Percentiles rank a stretch among this genome's conserved stretches.
Conservation (phyloP, 352 stramenopile species). For the Pythium rhizo-oryzae region DNA sequence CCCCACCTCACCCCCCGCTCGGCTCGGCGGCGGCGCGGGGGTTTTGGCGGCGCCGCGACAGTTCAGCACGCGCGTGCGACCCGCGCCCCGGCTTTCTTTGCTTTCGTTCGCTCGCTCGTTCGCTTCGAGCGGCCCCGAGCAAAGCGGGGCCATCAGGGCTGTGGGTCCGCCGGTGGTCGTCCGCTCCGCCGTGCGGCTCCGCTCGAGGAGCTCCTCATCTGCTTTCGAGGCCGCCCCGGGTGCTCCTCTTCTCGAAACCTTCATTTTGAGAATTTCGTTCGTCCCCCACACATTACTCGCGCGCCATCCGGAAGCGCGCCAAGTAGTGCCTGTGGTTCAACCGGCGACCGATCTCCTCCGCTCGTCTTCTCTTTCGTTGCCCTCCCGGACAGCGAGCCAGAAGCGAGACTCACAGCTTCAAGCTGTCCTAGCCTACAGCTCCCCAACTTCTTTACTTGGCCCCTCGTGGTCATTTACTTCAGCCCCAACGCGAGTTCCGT, state of each 20-base stretch:
- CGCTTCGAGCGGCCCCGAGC: too few relatives aligned
- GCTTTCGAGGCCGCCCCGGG: background rate
- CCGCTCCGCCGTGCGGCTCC: slow-evolving; percentile 29
- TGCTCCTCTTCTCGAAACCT: slow-evolving; percentile 22
- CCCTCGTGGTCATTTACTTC: slow-evolving; percentile 35
- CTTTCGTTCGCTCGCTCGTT: slow-evolving; percentile 29
- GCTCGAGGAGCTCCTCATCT: too few relatives aligned
- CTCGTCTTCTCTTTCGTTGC: slow-evolving; percentile 37
- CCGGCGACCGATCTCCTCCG: slow-evolving; percentile 31
- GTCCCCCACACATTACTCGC: slow-evolving; percentile 31
- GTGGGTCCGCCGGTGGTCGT: slow-evolving; percentile 8
- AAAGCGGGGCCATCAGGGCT: slow-evolving; percentile 15
- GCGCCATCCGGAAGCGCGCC: slow-evolving; percentile 22
- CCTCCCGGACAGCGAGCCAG: slow-evolving; percentile 3
- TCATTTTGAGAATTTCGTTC: slow-evolving; percentile 59
- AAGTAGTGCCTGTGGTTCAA: slow-evolving; percentile 26
- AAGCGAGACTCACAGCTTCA: slow-evolving; percentile 39
- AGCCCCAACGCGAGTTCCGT: slow-evolving; percentile 29
- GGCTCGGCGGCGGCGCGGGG: background rate
- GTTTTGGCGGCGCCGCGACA: slow-evolving; percentile 11
- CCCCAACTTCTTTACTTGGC: slow-evolving; percentile 32
- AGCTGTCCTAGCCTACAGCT: slow-evolving; percentile 27
- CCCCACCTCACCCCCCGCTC: slow-evolving; percentile 4
- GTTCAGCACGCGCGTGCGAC: slow-evolving; percentile 28
- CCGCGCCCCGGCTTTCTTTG: slow-evolving; percentile 32